phyloP scores from a whole-genome alignment of 225 moss, liverwort and hornwort species.

The Marchantia polymorpha region DNA sequence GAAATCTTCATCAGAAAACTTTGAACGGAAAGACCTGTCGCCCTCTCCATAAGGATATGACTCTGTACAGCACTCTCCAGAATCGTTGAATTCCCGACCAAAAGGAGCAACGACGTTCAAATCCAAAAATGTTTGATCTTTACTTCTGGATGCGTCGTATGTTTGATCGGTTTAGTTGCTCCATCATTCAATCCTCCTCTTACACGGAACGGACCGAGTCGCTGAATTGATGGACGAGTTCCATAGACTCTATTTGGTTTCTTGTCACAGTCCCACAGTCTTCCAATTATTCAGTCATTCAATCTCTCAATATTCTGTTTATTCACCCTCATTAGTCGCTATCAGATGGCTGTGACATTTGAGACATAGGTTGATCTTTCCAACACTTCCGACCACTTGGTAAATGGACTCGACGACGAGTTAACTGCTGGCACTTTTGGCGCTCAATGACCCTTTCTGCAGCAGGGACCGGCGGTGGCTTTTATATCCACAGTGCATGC shows the following conservation, averaged over 20 bases:
- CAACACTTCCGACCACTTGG: too few relatives aligned
- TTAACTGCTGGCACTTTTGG: too few relatives aligned
- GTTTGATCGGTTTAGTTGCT: constrained; percentile 30
- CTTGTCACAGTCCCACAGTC: constrained; percentile 26
- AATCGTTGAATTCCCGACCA: constrained; percentile 50
- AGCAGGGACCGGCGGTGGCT: too few relatives aligned
- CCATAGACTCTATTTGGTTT: constrained; percentile 30
- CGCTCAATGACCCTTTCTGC: too few relatives aligned
- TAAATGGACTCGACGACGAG: too few relatives aligned
- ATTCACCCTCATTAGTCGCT: constrained; percentile 37
- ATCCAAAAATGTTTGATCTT: constrained; percentile 72
- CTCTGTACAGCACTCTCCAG: constrained; percentile 31
- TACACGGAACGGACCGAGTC: constrained; percentile 23
- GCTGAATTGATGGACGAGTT: constrained; percentile 25
- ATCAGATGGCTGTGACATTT: too few relatives aligned
- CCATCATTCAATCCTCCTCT: constrained; percentile 41
- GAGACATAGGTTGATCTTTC: too few relatives aligned
- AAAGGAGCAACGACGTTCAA: constrained; percentile 74
- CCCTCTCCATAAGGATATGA: constrained; percentile 20
- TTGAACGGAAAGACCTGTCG: constrained; percentile 41
- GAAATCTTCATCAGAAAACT: constrained; percentile 52
- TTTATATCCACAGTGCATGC: too few relatives aligned
- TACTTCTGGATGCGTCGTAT: constrained; percentile 26
- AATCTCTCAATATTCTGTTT: constrained; percentile 40
- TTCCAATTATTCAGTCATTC: constrained; percentile 33